Evolutionary conservation across 1,284 basidiomycete species (phyloP).

Genomic region (Cutaneotrichosporon sp.): DNA sequence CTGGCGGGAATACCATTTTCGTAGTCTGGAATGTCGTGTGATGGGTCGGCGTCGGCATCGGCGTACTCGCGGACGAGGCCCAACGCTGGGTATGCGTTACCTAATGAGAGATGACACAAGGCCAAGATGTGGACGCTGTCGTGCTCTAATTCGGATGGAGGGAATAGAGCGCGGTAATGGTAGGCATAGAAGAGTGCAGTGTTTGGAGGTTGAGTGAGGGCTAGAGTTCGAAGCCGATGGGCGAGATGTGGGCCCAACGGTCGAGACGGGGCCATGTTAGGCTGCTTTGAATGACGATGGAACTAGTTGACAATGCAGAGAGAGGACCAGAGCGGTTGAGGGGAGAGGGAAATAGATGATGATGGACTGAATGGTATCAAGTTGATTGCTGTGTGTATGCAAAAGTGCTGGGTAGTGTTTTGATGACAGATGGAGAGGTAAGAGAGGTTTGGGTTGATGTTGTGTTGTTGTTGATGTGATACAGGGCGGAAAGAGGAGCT

Average conservation of each 20-base stretch:
- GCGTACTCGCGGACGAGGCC: constrained; percentile 57
- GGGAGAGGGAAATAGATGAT: too few species aligned
- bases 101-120: constrained; percentile 64
- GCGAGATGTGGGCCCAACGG: constrained; percentile 31
- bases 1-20: constrained; percentile 26
- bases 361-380: too few species aligned
- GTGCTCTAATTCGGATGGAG: constrained; percentile 55
- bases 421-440: too few species aligned
- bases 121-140: constrained; percentile 80
- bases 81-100: constrained; percentile 71
- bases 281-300: too few species aligned
- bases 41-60: constrained; percentile 44
- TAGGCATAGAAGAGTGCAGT: constrained; percentile 44
- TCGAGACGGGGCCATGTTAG: constrained; percentile 19
- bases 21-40: constrained; percentile 42
- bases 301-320: too few species aligned
- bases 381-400: too few species aligned
- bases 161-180: constrained; percentile 35
- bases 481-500: too few species aligned
- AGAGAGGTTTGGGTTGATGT: too few species aligned
- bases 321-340: too few species aligned
- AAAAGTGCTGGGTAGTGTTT: too few species aligned
- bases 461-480: too few species aligned
- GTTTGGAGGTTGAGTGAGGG: constrained; percentile 27
- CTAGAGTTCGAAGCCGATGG: constrained; percentile 33